These are phyloP conservation scores for Backusella morwellensis DNA, from an alignment of 192 early-diverging fungal genomes.

Conservation along the genomic window DNA sequence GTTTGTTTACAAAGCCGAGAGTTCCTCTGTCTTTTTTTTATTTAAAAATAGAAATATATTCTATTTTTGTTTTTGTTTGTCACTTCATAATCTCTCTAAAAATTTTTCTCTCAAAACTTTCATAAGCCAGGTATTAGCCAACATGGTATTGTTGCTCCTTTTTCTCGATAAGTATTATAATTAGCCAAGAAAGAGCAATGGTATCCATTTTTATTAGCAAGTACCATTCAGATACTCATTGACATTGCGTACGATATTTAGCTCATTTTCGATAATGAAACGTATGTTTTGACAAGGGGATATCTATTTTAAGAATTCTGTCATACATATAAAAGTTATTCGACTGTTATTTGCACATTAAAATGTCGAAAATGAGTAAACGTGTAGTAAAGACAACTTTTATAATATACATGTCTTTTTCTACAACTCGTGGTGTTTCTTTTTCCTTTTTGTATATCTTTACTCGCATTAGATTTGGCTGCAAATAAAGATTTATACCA, in stretches of 20 bases:
- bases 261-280: neutral
- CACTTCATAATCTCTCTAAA: neutral
- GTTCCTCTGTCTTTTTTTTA: neutral
- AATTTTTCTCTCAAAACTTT: neutral
- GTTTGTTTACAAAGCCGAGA: neutral
- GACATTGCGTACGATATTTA: neutral
- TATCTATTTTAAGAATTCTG: neutral
- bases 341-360: neutral
- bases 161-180: neutral
- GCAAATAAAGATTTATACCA: neutral
- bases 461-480: neutral
- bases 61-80: neutral
- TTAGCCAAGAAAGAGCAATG: too few relatives aligned
- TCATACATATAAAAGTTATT: neutral
- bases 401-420: neutral
- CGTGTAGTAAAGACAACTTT: neutral
- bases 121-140: neutral
- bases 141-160: neutral
- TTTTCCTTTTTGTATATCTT: neutral
- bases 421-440: neutral
- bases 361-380: neutral
- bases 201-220: neutral
- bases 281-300: neutral
- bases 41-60: constrained; percentile 3
- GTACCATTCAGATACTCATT: neutral